Evolutionary conservation across 768 basidiomycete species (phyloP), one percentile per base, ranked within the genome.

Genomic region (Leccinum aurantiacum): DNA sequence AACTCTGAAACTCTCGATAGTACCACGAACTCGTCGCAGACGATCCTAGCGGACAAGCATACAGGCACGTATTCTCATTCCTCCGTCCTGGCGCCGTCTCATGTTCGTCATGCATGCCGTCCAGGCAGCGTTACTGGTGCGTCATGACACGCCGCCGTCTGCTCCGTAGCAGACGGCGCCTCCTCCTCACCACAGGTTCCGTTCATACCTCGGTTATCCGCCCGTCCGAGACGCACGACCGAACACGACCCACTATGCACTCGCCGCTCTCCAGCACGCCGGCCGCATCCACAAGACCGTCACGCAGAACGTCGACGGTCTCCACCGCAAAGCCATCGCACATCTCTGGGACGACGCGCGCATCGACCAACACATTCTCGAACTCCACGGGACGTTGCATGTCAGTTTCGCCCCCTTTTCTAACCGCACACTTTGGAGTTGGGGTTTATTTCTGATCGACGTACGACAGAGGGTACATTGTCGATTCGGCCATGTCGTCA

Each of bases 271-370:
- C 51, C 89, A 92, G 67, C 79, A 91, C 63, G 75, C 88, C 9
- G 82, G 81, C 3, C 73, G 86, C 55, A 78, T 91, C 19, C 74
- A 80, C 22, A 76, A 77, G 27, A 72, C 95, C 33, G 85, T 98
- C 62, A 98, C 96, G 0, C 90, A 89, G 73, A 91, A 91, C 65
- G 95, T 98, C n/a, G 96, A 98, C 68, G 95, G 94, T 2, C 83
- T 98, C 6, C 95, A 98, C 68, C 87, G 87, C 54, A 93, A 91
- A 74, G 91, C 93, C 8, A 74, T 90, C 19, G 58, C 74, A 37
- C 74, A 75, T 69, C 79, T 82, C 60, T 76, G 73, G 75, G 74
- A 69, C 61, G 75, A 71, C 55, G 69, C 68, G n/a, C 69, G 65
- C 22, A 69, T 75, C 72, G 53, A 75, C 63, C 55, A 72, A 64